Base-by-base conservation (phyloP, 2,329 filamentous ascomycete species). In the Penicillium sp. region DNA sequence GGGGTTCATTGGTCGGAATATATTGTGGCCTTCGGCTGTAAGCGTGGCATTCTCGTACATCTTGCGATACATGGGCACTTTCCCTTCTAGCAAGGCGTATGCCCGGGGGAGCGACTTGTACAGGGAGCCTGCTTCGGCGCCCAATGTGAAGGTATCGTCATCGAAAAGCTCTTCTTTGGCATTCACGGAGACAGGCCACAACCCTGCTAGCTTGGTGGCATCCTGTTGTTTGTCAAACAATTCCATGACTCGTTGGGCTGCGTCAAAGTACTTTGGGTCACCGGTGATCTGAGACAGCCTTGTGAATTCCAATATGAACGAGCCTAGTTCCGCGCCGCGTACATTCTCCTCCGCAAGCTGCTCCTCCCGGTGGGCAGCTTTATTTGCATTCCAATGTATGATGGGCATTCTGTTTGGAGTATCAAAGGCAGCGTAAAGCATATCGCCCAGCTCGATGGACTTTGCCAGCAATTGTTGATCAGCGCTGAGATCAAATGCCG, bases 321-420 rank as follows among this genome's bases (percentile, higher is more conserved):
- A 77, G 5, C 74, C 74, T 1, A 78, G 56, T 53, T 78, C 76
- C 1, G 75, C 73, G 3, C 72, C 46, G 3, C 72, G 62, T 4
- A 62, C 64, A 15, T 15, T 27, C 7, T 69, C 65, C 15, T 65
- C 64, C 1, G 73, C 66, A 9, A 65, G 50, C 57, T 73, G 72
- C 25, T 57, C 49, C n/a, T 62, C 61, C 4, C 61, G 63, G 6
- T 58, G 56, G 17, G 55, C 62, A 13, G 67, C 69, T 23, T 60
- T 62, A 23, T 67, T 61, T 29, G 65, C 67, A 43, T 73, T 62
- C 73, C 74, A 77, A 7, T 72, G 61, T 10, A 90, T 82, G 8
- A 91, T 77, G 3, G 92, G 92, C 89, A 96, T 93, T 65, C 90
- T 85, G 72, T 97, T 96, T 0, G 91, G 91, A 0, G 93, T 96